Conservation (phyloP, 2,329 filamentous ascomycete species). For the Scedosporium boydii region DNA sequence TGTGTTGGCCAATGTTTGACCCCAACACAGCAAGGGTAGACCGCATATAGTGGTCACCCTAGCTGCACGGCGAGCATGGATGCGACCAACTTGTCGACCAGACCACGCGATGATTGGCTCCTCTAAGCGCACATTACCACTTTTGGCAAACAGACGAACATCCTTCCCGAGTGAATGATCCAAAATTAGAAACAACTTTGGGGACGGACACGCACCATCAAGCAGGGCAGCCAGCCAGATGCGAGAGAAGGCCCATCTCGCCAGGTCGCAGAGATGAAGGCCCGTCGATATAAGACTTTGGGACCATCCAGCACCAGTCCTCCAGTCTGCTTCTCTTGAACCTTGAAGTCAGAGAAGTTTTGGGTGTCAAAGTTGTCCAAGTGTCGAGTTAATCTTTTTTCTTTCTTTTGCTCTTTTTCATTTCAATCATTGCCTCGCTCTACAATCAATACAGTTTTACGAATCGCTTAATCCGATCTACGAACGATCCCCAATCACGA, state of each 20-base stretch:
- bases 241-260: background rate
- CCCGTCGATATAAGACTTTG: conserved; percentile 7
- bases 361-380: conserved; percentile 5
- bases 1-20: background rate
- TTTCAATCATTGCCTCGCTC: background rate
- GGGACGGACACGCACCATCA: background rate
- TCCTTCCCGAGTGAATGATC: background rate
- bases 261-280: background rate
- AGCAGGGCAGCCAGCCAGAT: background rate
- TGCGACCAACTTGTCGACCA: background rate
- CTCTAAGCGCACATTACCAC: conserved; percentile 4
- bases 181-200: conserved; percentile 7
- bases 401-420: background rate
- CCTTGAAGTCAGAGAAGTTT: background rate
- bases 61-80: conserved; percentile 5
- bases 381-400: background rate
- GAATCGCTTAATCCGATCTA: background rate
- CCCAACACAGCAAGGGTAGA: background rate
- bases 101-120: background rate
- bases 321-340: background rate
- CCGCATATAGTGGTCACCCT: background rate
- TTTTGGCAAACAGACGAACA: background rate
- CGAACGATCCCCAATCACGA: background rate
- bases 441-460: background rate
- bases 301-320: conserved; percentile 3